Evolutionary conservation across 106 monocot genomes (phyloP).

Genomic region (Phalaenopsis equestris): DNA sequence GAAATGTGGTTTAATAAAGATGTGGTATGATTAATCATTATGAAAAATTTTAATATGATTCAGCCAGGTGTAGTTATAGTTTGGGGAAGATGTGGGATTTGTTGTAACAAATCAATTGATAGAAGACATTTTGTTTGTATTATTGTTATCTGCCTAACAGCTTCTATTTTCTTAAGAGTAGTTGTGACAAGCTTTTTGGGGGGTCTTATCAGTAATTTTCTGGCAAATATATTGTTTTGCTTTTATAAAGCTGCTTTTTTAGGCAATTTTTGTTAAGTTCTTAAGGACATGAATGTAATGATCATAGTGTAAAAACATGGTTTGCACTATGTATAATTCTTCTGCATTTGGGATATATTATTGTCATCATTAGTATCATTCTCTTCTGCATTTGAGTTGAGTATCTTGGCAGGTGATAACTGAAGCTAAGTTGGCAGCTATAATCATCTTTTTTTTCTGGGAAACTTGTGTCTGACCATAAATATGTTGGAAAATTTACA

Average conservation of each 20-base stretch:
- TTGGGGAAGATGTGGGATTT: neutral
- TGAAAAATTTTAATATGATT: neutral
- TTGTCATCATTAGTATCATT: no score
- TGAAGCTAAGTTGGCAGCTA: no score
- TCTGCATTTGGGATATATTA: no score
- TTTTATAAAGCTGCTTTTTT: neutral
- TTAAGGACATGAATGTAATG: neutral
- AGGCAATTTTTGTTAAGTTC: neutral
- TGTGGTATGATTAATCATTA: neutral
- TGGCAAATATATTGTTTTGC: neutral
- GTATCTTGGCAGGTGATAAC: no score
- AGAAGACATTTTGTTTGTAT: neutral
- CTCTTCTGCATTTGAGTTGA: no score
- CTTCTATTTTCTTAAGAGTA: neutral
- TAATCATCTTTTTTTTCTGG: no score
- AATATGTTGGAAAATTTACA: no score
- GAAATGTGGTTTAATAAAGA: neutral
- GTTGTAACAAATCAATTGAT: neutral
- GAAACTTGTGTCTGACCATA: no score
- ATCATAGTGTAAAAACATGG: neutral
- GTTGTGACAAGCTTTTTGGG: neutral
- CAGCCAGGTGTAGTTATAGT: neutral
- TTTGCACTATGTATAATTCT: no score
- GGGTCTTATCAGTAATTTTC: neutral
- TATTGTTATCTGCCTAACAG: neutral